Evolutionary conservation across 208 protist species (phyloP).

Genomic region (Eutreptiella sp.): DNA sequence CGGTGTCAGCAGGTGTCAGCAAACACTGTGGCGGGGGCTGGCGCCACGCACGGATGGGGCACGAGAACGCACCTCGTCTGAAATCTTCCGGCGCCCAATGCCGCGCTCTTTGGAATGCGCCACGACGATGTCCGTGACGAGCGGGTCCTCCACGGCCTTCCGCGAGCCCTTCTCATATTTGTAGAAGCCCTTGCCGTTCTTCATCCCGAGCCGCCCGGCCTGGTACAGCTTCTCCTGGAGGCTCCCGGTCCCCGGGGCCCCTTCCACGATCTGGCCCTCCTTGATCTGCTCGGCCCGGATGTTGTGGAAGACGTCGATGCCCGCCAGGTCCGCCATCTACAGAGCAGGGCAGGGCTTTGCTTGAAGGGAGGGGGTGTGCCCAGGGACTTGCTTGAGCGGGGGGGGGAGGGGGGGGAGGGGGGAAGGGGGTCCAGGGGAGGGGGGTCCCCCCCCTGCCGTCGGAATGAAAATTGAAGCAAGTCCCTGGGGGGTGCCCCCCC

Average conservation of each 20-base stretch:
- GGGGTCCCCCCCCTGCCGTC: too few relatives aligned
- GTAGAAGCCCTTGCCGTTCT: slow-evolving; percentile 66
- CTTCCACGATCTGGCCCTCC: slow-evolving; percentile 17
- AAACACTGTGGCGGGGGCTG: neutral
- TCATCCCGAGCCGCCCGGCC: slow-evolving; percentile 53
- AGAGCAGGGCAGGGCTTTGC: too few relatives aligned
- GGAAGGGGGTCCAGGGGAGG: too few relatives aligned
- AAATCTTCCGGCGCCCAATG: slow-evolving; percentile 54
- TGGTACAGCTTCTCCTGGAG: slow-evolving; percentile 47
- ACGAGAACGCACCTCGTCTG: slow-evolving; percentile 39
- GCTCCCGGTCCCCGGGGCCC: neutral
- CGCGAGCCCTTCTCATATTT: slow-evolving; percentile 36
- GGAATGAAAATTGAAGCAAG: too few relatives aligned
- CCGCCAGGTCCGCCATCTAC: slow-evolving; percentile 66
- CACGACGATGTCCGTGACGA: slow-evolving; percentile 49
- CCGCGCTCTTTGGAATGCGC: slow-evolving; percentile 45
- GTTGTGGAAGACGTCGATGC: slow-evolving; percentile 51
- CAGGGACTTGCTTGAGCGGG: too few relatives aligned
- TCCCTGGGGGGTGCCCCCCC: too few relatives aligned
- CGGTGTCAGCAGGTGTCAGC: too few relatives aligned
- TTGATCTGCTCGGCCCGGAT: slow-evolving; percentile 14
- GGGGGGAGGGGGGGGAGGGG: too few relatives aligned
- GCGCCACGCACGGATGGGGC: too few relatives aligned
- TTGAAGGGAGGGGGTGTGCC: too few relatives aligned
- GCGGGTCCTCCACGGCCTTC: slow-evolving; percentile 41